Percentiles rank a stretch among this genome's conserved stretches.
Evolutionary conservation across 768 basidiomycete genomes (phyloP).

Genomic region (Fibroporia radiculosa): DNA sequence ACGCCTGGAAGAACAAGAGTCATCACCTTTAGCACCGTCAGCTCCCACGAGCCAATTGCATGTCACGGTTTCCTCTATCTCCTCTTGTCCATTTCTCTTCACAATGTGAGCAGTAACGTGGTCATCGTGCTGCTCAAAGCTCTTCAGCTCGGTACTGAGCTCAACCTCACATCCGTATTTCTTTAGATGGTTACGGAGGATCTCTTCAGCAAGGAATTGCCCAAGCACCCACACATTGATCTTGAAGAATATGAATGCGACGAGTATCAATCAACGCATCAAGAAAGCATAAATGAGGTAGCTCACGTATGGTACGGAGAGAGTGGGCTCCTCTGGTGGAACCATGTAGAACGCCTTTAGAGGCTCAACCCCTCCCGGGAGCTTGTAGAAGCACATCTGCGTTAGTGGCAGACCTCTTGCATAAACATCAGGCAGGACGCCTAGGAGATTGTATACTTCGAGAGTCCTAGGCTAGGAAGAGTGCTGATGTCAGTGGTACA

Average conservation of each 20-base stretch:
- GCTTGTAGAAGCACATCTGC: constrained; percentile 10
- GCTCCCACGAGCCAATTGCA: constrained; percentile 32
- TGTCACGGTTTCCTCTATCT: constrained; percentile 19
- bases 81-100: constrained; percentile 16
- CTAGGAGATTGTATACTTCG: constrained; percentile 16
- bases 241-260: too few species aligned
- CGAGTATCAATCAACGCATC: neutral
- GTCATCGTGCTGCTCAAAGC: constrained; percentile 26
- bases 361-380: constrained; percentile 11
- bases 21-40: constrained; percentile 32
- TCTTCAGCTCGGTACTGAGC: constrained; percentile 24
- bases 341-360: constrained; percentile 2
- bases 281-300: neutral
- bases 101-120: constrained; percentile 23
- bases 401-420: neutral
- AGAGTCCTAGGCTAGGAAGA: constrained; percentile 15
- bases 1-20: neutral
- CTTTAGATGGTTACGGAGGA: constrained; percentile 24
- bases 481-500: too few species aligned
- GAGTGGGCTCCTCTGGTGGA: constrained; percentile 1
- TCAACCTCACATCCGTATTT: constrained; percentile 26
- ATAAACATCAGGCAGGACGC: constrained; percentile 12
- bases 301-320: constrained; percentile 11
- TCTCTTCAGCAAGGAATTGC: constrained; percentile 20
- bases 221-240: constrained; percentile 1